These are phyloP conservation scores for Anaeromyces robustus DNA, from an alignment of 192 early-diverging fungal genomes.

Conservation along the genomic window DNA sequence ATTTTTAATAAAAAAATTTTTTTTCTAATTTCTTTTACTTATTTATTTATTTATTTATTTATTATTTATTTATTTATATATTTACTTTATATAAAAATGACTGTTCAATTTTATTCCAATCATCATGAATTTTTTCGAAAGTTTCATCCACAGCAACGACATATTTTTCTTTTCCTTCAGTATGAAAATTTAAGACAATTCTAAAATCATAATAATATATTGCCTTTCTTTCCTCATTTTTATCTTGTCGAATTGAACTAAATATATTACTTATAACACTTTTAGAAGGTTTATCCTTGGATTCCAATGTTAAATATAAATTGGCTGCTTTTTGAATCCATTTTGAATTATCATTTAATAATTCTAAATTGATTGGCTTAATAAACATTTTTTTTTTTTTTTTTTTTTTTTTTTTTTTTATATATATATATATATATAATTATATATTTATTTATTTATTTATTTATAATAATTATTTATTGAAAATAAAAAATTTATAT, in stretches of 20 bases:
- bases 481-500: no score
- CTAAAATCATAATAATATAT: neutral
- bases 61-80: no score
- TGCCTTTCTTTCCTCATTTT: neutral
- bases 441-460: no score
- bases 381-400: neutral
- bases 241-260: neutral
- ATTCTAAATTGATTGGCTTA: neutral
- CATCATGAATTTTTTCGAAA: neutral
- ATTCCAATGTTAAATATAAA: neutral
- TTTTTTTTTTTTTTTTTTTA: no score
- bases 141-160: neutral
- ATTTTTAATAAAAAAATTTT: no score
- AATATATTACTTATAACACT: neutral
- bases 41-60: no score
- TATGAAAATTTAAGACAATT: neutral
- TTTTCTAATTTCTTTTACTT: no score
- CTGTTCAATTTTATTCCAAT: neutral
- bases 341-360: neutral
- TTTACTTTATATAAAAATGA: neutral
- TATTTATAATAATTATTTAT: no score
- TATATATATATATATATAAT: no score
- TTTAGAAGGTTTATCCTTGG: neutral
- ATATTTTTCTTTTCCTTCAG: neutral
- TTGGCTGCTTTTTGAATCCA: neutral